Base-by-base conservation (phyloP, 306 rosid genomes). In the Lathyrus sativus region DNA sequence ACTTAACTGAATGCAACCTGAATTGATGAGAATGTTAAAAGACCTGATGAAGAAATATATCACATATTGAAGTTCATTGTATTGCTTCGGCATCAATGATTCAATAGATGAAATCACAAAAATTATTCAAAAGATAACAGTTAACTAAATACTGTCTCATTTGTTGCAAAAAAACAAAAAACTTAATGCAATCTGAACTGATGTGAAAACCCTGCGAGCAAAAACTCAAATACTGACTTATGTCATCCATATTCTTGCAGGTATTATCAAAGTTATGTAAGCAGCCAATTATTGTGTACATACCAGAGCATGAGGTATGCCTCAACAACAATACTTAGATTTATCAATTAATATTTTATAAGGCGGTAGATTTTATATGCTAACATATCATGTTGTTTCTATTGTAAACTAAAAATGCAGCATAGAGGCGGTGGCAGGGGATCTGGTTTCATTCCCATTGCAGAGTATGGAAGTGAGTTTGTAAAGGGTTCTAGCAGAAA, bases 251-350 rank as follows among this genome's bases (percentile, higher is more conserved):
- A 44, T 65, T 75, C 77, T 76, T 61, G 60, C 80, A 93, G 98
- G 98, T 93, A 35, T 84, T 93, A 39, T 88, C 97, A 22, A 88
- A 90, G 86, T 79, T 93, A 72, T 88, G 91, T 51, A 85, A 71
- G 88, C 98, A 93, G 84, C 95, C 90, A 64, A 82, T 93, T 65
- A 51, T 71, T 62, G 91, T 93, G 57, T 93, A 90, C 87, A 85
- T 93, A 76, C 97, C 98, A 35, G 97, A 88, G 85, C 90, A 87
- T 28, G 98, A 93, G 97, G 97, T 93, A 88, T 50, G 72, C 33
- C 65, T 71, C 49, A 29, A 68, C 71, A 72, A 68, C 74, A 72
- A 64, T 70, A 65, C 45, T 49, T 58, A 63, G 59, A 42, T 67
- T 57, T 54, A 33, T 37, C 15, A 31, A 63, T 64, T 8, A 9